These are phyloP conservation scores for Pythium insidiosum DNA, from an alignment of 352 stramenopile genomes.

Conservation along the genomic window DNA sequence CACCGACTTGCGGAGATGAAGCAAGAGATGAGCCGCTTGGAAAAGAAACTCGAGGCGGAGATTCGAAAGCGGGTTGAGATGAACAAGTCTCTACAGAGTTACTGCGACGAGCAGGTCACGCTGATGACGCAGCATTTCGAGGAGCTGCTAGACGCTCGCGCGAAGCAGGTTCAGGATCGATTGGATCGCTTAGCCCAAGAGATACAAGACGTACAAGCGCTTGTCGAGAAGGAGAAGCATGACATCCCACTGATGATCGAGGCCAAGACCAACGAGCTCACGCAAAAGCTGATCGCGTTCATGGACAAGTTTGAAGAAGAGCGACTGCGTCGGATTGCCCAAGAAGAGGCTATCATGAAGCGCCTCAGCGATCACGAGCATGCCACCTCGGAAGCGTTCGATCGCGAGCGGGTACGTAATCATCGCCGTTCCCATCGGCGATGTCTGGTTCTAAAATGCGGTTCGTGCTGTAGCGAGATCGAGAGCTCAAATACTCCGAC, in stretches of 20 bases:
- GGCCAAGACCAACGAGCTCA: slow-evolving; percentile 82
- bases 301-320: slow-evolving; percentile 88
- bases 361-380: slow-evolving; percentile 87
- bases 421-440: not conserved
- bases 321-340: slow-evolving; percentile 58
- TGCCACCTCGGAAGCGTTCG: slow-evolving; percentile 59
- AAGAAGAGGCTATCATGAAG: slow-evolving; percentile 89
- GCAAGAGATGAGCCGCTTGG: slow-evolving; percentile 86
- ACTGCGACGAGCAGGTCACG: slow-evolving; percentile 84
- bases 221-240: slow-evolving; percentile 83
- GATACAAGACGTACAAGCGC: slow-evolving; percentile 68
- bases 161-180: slow-evolving; percentile 61
- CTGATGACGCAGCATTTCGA: slow-evolving; percentile 81
- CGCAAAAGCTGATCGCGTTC: slow-evolving; percentile 81
- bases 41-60: slow-evolving; percentile 89
- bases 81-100: slow-evolving; percentile 89
- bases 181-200: slow-evolving; percentile 66
- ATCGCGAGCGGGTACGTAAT: slow-evolving; percentile 39
- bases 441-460: not conserved
- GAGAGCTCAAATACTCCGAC: slow-evolving; percentile 59
- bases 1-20: slow-evolving; percentile 89
- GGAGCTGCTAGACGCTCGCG: slow-evolving; percentile 68
- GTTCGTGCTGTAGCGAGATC: slow-evolving; percentile 19
- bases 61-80: slow-evolving; percentile 93
- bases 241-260: slow-evolving; percentile 89